A percentile compares a stretch with the other conserved stretches of the same genome.
Conservation (phyloP, 2,329 filamentous ascomycete species). For the Lasiodiplodia hormozganensis region DNA sequence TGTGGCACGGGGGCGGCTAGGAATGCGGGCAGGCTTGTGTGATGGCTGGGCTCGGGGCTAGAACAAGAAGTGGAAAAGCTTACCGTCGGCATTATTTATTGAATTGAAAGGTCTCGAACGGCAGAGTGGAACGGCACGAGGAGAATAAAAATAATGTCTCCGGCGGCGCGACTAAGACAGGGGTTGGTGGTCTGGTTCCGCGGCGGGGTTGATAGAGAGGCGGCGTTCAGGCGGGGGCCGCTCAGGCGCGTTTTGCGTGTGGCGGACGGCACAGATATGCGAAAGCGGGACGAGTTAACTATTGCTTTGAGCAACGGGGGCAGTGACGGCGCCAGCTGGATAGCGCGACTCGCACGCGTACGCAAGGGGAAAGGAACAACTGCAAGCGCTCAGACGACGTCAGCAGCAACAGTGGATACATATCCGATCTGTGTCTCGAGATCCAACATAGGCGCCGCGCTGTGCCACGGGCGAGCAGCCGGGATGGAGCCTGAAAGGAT, state of each 20-base stretch:
- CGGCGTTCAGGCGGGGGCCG: neutral
- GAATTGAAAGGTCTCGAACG: neutral
- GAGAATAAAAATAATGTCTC: neutral
- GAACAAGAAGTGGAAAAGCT: neutral
- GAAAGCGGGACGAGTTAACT: neutral
- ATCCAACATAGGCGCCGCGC: neutral
- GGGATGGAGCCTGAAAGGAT: neutral
- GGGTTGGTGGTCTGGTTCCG: neutral
- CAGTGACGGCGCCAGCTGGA: neutral
- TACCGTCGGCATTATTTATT: slow-evolving; percentile 11
- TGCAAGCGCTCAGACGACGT: neutral
- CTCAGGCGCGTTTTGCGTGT: neutral
- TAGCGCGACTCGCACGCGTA: no score
- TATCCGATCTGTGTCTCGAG: neutral
- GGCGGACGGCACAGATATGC: neutral
- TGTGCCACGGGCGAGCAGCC: neutral
- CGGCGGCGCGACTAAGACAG: neutral
- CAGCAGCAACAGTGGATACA: neutral
- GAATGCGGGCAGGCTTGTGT: neutral
- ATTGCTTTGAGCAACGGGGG: neutral
- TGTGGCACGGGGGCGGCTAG: neutral
- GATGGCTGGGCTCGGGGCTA: neutral
- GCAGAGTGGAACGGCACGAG: no score
- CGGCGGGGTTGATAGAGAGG: neutral
- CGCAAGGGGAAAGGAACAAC: neutral